Percentiles rank a stretch among this genome's conserved stretches.
phyloP scores from a whole-genome alignment of 1,284 basidiomycete genomes.

The Boletus sp. region DNA sequence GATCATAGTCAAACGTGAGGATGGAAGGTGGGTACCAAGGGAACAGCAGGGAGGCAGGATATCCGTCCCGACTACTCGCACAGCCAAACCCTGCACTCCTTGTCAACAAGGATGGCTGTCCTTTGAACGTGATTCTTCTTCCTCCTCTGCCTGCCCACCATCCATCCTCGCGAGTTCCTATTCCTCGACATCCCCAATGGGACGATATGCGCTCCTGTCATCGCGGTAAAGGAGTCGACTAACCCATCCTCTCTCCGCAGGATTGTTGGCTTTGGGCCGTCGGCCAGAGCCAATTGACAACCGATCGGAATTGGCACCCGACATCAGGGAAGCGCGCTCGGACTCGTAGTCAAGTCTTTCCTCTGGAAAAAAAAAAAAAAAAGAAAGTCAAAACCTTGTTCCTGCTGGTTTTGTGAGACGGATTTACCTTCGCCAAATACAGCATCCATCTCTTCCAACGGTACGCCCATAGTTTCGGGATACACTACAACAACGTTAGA shows the following conservation, averaged over 20 bases:
- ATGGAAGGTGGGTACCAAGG: slow-evolving; percentile 25
- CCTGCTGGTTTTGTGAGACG: not conserved
- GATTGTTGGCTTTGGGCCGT: slow-evolving; percentile 22
- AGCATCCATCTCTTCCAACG: slow-evolving; percentile 79
- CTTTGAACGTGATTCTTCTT: slow-evolving; percentile 18
- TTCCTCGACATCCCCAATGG: slow-evolving; percentile 51
- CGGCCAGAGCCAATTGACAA: slow-evolving; percentile 32
- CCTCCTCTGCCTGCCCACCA: slow-evolving; percentile 25
- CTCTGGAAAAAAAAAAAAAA: slow-evolving; percentile 40
- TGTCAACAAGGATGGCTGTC: too few species aligned
- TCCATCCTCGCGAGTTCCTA: slow-evolving; percentile 70
- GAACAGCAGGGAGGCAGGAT: slow-evolving; percentile 3
- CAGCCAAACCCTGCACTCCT: slow-evolving; percentile 4
- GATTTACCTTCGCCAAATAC: slow-evolving; percentile 73
- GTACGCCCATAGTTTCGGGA: slow-evolving; percentile 77
- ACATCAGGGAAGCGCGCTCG: slow-evolving; percentile 59
- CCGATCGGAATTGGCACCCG: slow-evolving; percentile 37
- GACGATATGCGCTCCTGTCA: slow-evolving; percentile 47
- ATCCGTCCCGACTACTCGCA: slow-evolving; percentile 2
- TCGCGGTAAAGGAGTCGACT: slow-evolving; percentile 49
- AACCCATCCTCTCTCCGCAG: slow-evolving; percentile 42
- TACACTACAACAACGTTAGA: slow-evolving; percentile 51
- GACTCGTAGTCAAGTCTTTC: slow-evolving; percentile 71
- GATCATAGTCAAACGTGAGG: slow-evolving; percentile 22
- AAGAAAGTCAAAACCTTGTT: slow-evolving; percentile 3